phyloP scores from a whole-genome alignment of 306 rosid genomes.

The Vigna mungo region DNA sequence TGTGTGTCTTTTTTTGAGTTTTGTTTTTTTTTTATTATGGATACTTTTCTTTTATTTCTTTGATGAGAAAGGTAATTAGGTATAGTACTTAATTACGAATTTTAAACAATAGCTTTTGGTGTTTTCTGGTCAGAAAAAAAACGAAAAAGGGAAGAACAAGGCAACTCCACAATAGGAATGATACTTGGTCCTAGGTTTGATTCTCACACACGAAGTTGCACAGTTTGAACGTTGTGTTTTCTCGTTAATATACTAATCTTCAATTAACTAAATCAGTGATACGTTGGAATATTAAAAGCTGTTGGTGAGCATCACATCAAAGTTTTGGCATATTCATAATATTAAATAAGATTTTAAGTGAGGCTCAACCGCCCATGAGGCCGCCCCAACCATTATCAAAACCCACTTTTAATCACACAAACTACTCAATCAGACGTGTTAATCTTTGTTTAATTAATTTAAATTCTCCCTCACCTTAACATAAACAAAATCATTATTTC shows the following conservation, averaged over 20 bases:
- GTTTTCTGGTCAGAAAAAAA: not conserved
- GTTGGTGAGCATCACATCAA: conserved; percentile 44
- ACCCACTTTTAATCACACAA: conserved; percentile 33
- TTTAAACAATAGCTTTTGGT: not conserved
- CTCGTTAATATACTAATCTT: not conserved
- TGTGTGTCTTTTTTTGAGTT: no score
- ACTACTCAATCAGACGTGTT: conserved; percentile 29
- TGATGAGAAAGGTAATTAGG: not conserved
- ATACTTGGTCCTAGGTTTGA: not conserved
- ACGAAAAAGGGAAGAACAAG: conserved; percentile 8
- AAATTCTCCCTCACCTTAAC: conserved; percentile 3
- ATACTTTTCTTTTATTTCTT: no score
- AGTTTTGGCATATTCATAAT: conserved; percentile 23
- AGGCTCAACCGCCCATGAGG: conserved; percentile 41
- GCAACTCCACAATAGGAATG: not conserved
- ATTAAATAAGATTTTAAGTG: conserved; percentile 14
- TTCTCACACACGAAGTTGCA: not conserved
- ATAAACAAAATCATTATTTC: not conserved
- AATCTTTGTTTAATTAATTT: conserved; percentile 29
- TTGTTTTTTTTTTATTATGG: no score
- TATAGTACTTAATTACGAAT: not conserved
- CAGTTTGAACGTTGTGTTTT: not conserved
- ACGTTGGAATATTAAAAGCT: not conserved
- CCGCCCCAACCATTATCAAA: conserved; percentile 48
- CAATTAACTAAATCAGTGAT: not conserved